A percentile compares a stretch with the other conserved stretches of the same genome.
Conservation (phyloP, 1,284 basidiomycete genomes). For the Sparassis latifolia region DNA sequence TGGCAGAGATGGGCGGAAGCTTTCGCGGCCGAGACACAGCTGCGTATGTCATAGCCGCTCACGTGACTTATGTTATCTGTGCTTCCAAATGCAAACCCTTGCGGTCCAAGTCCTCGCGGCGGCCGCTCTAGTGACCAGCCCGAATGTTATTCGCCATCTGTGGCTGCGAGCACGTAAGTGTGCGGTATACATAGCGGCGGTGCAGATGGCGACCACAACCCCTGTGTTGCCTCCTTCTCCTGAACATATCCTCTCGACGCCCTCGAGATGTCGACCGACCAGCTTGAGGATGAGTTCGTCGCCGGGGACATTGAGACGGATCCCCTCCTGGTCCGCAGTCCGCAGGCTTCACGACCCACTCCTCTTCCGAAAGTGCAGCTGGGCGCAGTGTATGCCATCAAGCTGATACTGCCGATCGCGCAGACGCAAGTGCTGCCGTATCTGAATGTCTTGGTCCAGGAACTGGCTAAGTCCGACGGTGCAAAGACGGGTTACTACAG, state of each 20-base stretch:
- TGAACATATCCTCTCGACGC: background rate
- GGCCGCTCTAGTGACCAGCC: too few species aligned
- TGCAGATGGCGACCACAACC: too few species aligned
- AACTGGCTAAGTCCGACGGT: slow-evolving; percentile 22
- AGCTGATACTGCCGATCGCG: slow-evolving; percentile 24
- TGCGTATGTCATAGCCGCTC: slow-evolving; percentile 1
- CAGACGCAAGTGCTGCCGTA: slow-evolving; percentile 28
- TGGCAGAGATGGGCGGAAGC: slow-evolving; percentile 7
- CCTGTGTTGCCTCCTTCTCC: background rate
- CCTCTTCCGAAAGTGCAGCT: slow-evolving; percentile 25
- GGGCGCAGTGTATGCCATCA: slow-evolving; percentile 24
- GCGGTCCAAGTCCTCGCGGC: too few species aligned
- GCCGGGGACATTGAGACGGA: slow-evolving; percentile 1
- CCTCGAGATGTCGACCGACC: background rate
- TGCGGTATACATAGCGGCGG: too few species aligned
- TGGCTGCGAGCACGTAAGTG: background rate
- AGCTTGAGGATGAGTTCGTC: background rate
- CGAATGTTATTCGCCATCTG: background rate
- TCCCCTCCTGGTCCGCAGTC: background rate
- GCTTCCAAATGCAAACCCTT: background rate
- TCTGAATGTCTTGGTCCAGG: slow-evolving; percentile 29
- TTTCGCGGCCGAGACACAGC: background rate
- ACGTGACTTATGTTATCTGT: slow-evolving; percentile 1
- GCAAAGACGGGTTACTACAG: slow-evolving; percentile 28
- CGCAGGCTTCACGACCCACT: slow-evolving; percentile 2